Conservation (phyloP, 768 basidiomycete genomes). For the Lactarius pseudohatsudake region DNA sequence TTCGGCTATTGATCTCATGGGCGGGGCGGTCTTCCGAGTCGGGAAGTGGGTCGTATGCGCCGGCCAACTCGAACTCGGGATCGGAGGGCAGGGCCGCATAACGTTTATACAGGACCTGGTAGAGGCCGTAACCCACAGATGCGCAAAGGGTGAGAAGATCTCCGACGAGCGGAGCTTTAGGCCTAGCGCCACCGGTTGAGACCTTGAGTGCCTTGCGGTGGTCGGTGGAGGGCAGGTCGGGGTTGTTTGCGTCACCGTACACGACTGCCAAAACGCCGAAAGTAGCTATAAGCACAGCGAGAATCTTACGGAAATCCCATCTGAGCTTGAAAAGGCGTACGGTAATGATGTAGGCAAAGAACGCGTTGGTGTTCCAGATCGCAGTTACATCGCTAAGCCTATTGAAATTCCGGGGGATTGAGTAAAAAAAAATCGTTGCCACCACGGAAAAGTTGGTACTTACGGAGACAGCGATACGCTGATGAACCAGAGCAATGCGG, state of each 20-base stretch:
- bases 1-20: slow-evolving; percentile 30
- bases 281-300: slow-evolving; percentile 79
- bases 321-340: slow-evolving; percentile 62
- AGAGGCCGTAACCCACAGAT: slow-evolving; percentile 70
- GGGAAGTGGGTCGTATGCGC: slow-evolving; percentile 47
- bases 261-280: slow-evolving; percentile 78
- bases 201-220: slow-evolving; percentile 18
- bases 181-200: slow-evolving; percentile 24
- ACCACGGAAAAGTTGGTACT: slow-evolving; percentile 35
- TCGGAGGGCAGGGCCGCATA: slow-evolving; percentile 71
- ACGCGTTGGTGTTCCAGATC: slow-evolving; percentile 85
- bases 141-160: slow-evolving; percentile 71
- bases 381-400: slow-evolving; percentile 82
- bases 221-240: slow-evolving; percentile 31
- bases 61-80: slow-evolving; percentile 47
- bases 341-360: slow-evolving; percentile 89
- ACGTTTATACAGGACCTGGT: slow-evolving; percentile 85
- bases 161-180: slow-evolving; percentile 63
- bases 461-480: slow-evolving; percentile 71
- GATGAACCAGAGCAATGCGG: slow-evolving; percentile 73
- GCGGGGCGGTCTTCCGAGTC: slow-evolving; percentile 37
- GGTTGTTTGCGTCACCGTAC: slow-evolving; percentile 57
- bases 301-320: slow-evolving; percentile 63
- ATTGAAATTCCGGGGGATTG: neutral
- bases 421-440: neutral